Base-by-base conservation (phyloP, 768 basidiomycete species). In the Lactarius tabidus region DNA sequence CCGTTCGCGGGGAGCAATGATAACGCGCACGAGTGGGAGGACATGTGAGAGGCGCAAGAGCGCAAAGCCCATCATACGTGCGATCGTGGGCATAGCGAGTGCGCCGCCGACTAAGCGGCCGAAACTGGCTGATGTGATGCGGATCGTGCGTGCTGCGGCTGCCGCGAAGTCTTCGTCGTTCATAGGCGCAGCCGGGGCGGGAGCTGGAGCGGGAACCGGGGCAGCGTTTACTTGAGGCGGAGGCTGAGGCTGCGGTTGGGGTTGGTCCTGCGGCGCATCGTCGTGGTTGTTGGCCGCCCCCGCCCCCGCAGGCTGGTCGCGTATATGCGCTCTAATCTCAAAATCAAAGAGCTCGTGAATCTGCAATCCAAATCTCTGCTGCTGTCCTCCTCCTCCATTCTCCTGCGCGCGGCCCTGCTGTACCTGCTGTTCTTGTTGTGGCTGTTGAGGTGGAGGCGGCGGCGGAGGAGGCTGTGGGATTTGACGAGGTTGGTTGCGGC, bases 41-140 rank as follows among this genome's bases (percentile, higher is more conserved):
- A 76, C 77, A 60, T 74, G 78, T 28, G 90, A 85, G 5, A 89
- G 71, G 28, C 78, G 79, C 43, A 84, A 75, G 3, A 92, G 79
- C 17, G 89, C 67, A 12, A 76, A 71, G 0, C 90, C 90, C 88
- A 90, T 89, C 54, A 78, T 69, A 55, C 77, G 84, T 26, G 90
- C 82, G 68, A 92, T 84, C 9, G 81, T 80, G 0, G 90, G 90
- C 58, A 89, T 79, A 64, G 87, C 75, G 20, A 92, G 75, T 0
- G 90, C 88, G 4, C 90, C 89, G 26, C 86, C 87, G 55, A 92
- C 74, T 70, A 84, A 77, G 15, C 89, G 82, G 1, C 89, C 90
- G 4, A 90, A 71, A 0, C 87, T 85, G 20, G 82, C 78, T 20
- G 83, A 80, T 23, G 84, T 82, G 68, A 85, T 76, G 48, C 82